These are phyloP conservation scores for Penicillium canariense DNA, from an alignment of 495 filamentous ascomycete genomes.

Conservation along the genomic window DNA sequence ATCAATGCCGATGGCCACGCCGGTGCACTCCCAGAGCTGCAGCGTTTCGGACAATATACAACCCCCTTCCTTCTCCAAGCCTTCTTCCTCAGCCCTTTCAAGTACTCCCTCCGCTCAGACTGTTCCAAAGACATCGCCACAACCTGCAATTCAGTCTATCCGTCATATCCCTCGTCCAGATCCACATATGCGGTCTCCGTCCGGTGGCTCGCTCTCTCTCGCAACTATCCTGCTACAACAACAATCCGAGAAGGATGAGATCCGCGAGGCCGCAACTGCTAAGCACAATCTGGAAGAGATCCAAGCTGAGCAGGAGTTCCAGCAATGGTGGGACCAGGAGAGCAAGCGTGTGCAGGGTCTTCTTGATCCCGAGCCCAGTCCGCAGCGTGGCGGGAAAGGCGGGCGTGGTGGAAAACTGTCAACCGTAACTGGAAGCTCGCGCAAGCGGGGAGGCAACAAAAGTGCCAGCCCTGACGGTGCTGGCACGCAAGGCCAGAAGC, in stretches of 20 bases:
- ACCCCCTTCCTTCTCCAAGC: constrained; percentile 20
- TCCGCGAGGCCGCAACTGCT: constrained; percentile 73
- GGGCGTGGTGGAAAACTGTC: constrained; percentile 27
- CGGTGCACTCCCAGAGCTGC: constrained; percentile 27
- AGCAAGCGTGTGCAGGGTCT: constrained; percentile 67
- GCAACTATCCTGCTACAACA: constrained; percentile 88
- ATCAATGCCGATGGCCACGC: constrained; percentile 28
- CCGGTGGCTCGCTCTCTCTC: constrained; percentile 66
- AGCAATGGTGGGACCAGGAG: constrained; percentile 97
- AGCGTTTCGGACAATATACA: constrained; percentile 26
- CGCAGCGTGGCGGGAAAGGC: constrained; percentile 26
- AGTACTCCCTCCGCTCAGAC: constrained; percentile 17
- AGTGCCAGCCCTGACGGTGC: constrained; percentile 1
- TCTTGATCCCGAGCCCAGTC: constrained; percentile 50
- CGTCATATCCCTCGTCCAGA: constrained; percentile 45
- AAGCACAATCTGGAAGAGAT: constrained; percentile 90
- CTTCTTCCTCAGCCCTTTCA: constrained; percentile 24
- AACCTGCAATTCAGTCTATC: constrained; percentile 47
- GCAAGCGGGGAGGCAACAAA: constrained; percentile 34
- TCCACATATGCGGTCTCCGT: constrained; percentile 42
- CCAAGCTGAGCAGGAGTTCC: constrained; percentile 93
- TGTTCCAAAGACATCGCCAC: constrained; percentile 25
- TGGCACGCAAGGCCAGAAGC: constrained; percentile 8
- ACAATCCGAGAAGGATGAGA: constrained; percentile 75
- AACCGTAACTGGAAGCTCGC: constrained; percentile 12